Evolutionary conservation across 176 grass and related monocot genomes (phyloP), one percentile per base, ranked within the genome.

Genomic region (Chrysopogon serrulatus): DNA sequence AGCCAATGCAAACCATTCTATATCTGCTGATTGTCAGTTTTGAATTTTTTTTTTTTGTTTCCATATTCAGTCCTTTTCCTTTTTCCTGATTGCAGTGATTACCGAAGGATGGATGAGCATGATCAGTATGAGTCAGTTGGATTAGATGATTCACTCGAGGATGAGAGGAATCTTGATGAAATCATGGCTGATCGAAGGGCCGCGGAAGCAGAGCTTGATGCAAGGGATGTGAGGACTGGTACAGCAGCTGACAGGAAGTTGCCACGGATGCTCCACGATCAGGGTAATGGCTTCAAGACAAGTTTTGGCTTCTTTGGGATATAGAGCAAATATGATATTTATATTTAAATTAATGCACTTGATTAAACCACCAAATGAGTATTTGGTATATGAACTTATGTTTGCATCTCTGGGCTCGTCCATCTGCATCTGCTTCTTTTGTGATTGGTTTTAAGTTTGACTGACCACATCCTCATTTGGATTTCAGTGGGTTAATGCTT

Each of bases 101-200:
- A 99, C 78, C 93, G 91, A 40, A 90, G 74, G 71, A 70, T 96
- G 91, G 96, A 96, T 76, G 96, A 90, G 35, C 96, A 99, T 37
- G 96, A 99, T 48, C 93, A 92, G 69, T 96, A 94, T 66, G 96
- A 98, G 80, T 87, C 87, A 7, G 79, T 96, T 85, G 87, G 86
- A 26, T 84, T 96, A 82, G 89, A 99, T 51, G 93, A 96, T 33
- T 99, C 96, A 0, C 67, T 94, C 73, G 91, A 99, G 79, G 93
- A 96, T 83, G 96, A 96, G 70, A 96, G 93, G 68, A 88, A 96
- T 71, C 84, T 99, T 34, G 96, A 99, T 84, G 89, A 96, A 82
- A 99, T 99, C 31, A 99, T 99, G 81, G 96, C 91, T 85, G 96
- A 99, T 77, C 63, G 89, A 78, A 88, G 91, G 76, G 96, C 89